Evolutionary conservation across 116 monocot genomes (phyloP), one percentile per base, ranked within the genome.

Genomic region (Zostera marina): DNA sequence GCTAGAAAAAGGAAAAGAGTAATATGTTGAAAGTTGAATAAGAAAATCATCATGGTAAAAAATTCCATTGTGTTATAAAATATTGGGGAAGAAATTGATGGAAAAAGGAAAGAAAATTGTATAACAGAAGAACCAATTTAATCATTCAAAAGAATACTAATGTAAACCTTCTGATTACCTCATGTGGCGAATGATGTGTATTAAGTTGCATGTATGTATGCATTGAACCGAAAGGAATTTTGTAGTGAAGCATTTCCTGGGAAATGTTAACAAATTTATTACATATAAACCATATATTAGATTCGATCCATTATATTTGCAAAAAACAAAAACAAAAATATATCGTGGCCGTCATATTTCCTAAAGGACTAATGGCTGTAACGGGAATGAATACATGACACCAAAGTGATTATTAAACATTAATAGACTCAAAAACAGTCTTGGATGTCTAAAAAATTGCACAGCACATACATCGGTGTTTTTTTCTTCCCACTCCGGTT

Each of bases 171-270:
- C 0, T 41, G 19, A 32, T 59, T 76, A 84, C 93, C 84, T 88
- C 70, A 17, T 65, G 41, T 26, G 47, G 70, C 17, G 70, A 22
- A 73, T 66, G 78, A 41, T 73, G 72, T 44, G 78, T 66, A 53
- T 96, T 78, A 59, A 76, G 77, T 67, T 85, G 76, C 71, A 82
- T 85, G 63, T 98, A 98, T 8, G 59, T 63, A 46, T 81, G 66
- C 85, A 89, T 78, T 55, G 89, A 77, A 78, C 96, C 85, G 69
- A 72, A 64, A 23, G 76, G 76, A 41, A 98, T 67, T 13, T 61
- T 68, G 63, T 89, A 96, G 64, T 82, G 83, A 40, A 96, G 78
- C 19, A 46, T 72, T 62, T 80, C 85, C 96, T 96, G 76, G 52
- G 59, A 58, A 42, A 55, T 53, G 56, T 54, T 59, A 44, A 48